Base-by-base conservation (phyloP, 768 basidiomycete species). In the Suillus plorans region DNA sequence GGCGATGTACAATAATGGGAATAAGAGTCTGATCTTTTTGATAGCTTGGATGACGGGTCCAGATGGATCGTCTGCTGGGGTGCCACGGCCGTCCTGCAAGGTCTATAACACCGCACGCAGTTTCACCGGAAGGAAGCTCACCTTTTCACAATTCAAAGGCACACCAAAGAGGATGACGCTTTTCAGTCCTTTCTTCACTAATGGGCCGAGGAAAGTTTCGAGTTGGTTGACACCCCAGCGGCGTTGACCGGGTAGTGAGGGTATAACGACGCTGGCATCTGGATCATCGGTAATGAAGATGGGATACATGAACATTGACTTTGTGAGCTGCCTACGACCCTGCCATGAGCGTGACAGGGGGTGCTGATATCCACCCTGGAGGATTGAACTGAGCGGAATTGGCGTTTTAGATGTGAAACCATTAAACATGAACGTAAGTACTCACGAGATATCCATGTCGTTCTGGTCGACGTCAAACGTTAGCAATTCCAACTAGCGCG, bases 221-320 rank as follows among this genome's bases (percentile, higher is more conserved):
- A 99, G 84, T 67, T 85, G 87, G 79, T 98, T 93, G n/a, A 99
- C 80, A 12, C 97, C 97, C 97, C 97, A 99, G 56, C 95, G 80
- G 61, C 89, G 85, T 74, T 98, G 96, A 7, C 90, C 92, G 7
- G 95, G 96, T 10, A 98, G 81, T 25, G 87, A 82, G 0, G 84
- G 72, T 68, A 99, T 95, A 65, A 86, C 83, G 58, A 89, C 89
- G 74, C 87, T 85, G 5, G 95, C 93, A 65, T 95, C 84, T 2
- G 94, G 89, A 65, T 98, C 94, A 77, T 99, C 97, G 16, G 95
- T 95, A 71, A 99, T 91, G 76, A 99, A 99, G 71, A 99, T 95
- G 9, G 97, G 97, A 77, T 99, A 99, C 92, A 98, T 98, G 77
- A 99, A 85, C 96, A 98, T 98, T 68, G 86, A 86, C 76, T 96